Base-by-base conservation (phyloP, 805 yeast genomes). In the Yamadazyma ubonensis region DNA sequence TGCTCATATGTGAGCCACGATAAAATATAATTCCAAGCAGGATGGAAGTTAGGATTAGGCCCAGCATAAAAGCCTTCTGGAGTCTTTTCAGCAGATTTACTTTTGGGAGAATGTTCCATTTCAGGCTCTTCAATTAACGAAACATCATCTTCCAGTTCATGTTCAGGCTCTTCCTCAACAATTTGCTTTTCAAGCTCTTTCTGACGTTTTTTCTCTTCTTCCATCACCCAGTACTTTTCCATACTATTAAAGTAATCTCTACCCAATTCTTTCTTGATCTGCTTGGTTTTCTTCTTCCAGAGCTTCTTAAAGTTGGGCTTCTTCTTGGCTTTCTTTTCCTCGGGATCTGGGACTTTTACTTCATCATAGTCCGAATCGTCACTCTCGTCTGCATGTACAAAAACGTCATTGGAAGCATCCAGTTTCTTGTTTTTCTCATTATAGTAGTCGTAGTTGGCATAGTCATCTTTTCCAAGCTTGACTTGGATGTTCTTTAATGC, bases 1-100 rank as follows among this genome's bases (percentile, higher is more conserved):
- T 45, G 51, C n/a, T 60, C 55, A 44, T 65, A 65, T 3, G 57
- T 64, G 2, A 67, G 40, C 66, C 67, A 65, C 7, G 70, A 62
- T 16, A 67, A 52, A 12, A 66, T 21, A 41, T 59, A 61, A 36
- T 58, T 59, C 73, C 73, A 68, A 8, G 54, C 39, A 3, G 71
- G 71, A 38, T 58, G 58, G 39, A 65, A 66, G 11, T 61, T 45
- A 5, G 59, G 58, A 22, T 44, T 46, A 6, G 30, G 50, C 1
- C 46, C 48, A 10, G 51, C 48, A 29, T 44, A 6, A 45, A 49
- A 47, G 5, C 22, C 29, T 15, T 23, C 17, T 7, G 14, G 9
- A 11, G 27, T 4, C 2, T 21, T 17, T 10, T 15, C n/a, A n/a
- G n/a, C n/a, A n/a, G n/a, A n/a, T n/a, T n/a, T n/a, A n/a, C n/a